These are phyloP conservation scores for Leucoagaricus sp. DNA, from an alignment of 1,284 basidiomycete species.

Conservation along the genomic window DNA sequence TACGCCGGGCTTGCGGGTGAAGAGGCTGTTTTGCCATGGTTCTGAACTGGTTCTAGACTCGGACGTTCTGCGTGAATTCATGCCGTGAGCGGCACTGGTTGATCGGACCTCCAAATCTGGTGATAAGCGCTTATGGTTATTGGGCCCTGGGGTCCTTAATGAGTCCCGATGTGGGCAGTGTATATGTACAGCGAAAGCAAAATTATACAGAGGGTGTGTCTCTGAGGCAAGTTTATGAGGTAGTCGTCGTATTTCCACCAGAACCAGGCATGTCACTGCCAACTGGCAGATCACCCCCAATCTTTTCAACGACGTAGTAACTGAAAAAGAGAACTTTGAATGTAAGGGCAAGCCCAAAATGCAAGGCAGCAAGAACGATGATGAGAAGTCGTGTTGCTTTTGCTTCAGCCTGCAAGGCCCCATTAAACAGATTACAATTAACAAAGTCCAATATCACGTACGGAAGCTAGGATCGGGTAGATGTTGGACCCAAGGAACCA, in stretches of 20 bases:
- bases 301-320: constrained; percentile 67
- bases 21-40: constrained; percentile 28
- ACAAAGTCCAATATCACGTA: constrained; percentile 41
- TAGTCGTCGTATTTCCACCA: constrained; percentile 11
- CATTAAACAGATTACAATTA: not conserved
- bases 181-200: not conserved
- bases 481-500: constrained; percentile 85
- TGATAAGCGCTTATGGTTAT: not conserved
- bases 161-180: not conserved
- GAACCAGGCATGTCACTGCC: constrained; percentile 32
- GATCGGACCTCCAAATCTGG: not conserved
- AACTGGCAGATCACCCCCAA: constrained; percentile 45
- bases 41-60: not conserved
- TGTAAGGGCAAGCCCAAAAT: constrained; percentile 74
- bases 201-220: not conserved
- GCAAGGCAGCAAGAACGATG: constrained; percentile 67
- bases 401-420: constrained; percentile 75
- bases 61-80: not conserved
- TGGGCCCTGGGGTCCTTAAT: no score
- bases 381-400: constrained; percentile 83
- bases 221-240: not conserved
- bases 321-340: constrained; percentile 90
- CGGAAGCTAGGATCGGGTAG: constrained; percentile 86
- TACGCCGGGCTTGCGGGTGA: constrained; percentile 50
- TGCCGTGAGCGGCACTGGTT: not conserved